Evolutionary conservation across 495 filamentous ascomycete genomes (phyloP), one percentile per base, ranked within the genome.

Genomic region (Daldinia vernicosa): DNA sequence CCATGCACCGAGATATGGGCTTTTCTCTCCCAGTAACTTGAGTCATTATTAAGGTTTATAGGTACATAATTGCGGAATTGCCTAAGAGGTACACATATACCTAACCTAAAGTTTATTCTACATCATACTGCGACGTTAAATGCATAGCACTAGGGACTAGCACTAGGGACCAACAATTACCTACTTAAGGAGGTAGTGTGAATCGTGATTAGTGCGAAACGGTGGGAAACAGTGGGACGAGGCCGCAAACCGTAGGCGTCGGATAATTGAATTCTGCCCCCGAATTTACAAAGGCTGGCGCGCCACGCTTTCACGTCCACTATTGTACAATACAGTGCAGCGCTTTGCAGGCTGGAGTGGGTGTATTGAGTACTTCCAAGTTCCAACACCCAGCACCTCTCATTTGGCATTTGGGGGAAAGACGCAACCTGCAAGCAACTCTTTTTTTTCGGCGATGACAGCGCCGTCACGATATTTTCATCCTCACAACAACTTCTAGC

Each of bases 231-330:
- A 53, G 61, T 65, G 61, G 67, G 61, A 57, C 59, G 26, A 17
- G 54, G 27, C 5, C 50, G 30, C 26, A 56, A 43, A 35, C 30
- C 27, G 32, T 40, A 67, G 63, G 63, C 53, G 22, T 71, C 63
- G 69, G 69, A 67, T 71, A 71, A 71, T 71, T 71, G 59, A 67
- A 66, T 30, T 54, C 57, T 61, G 11, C 59, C 35, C 69, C 69
- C 63, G 63, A 71, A 66, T 67, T 67, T 66, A 47, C 58, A 67
- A 63, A 63, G 63, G 63, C 14, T 62, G 58, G 63, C 63, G 69
- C 69, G 69, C 69, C 63, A 61, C 58, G 61, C 53, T 27, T 56
- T 56, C 26, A 64, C 24, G 63, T n/a, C n/a, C n/a, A n/a, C n/a
- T n/a, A n/a, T n/a, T n/a, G n/a, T n/a, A n/a, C n/a, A n/a, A n/a